These are phyloP conservation scores for Colletotrichum costaricense DNA, from an alignment of 2,329 filamentous ascomycete species.

Conservation along the genomic window DNA sequence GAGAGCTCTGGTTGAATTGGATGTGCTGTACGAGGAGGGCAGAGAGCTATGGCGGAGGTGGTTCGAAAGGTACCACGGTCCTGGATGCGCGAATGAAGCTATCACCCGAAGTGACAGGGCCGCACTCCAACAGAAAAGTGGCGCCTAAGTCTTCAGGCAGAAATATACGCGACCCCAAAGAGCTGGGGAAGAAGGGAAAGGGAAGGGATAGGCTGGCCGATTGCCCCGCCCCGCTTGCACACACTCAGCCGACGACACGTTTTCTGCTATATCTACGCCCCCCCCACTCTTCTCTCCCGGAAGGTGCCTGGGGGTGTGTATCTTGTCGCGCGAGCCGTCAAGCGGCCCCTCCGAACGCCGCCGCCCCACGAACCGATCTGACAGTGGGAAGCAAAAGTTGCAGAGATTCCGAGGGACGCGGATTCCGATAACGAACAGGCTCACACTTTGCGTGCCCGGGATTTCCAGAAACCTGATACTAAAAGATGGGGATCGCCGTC, in stretches of 20 bases:
- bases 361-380: conserved; percentile 21
- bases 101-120: conserved; percentile 17
- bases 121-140: neutral
- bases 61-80: conserved; percentile 4
- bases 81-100: conserved; percentile 27
- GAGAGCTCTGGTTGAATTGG: neutral
- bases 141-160: conserved; percentile 11
- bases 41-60: neutral
- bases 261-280: neutral
- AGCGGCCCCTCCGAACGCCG: conserved; percentile 22
- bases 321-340: conserved; percentile 3
- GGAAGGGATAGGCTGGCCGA: neutral
- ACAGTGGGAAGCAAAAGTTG: neutral
- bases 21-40: neutral
- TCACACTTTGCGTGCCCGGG: neutral
- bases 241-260: conserved; percentile 19
- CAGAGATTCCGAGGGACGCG: neutral
- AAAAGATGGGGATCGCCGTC: conserved; percentile 9
- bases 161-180: neutral
- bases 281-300: neutral
- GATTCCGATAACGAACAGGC: conserved; percentile 17
- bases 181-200: conserved; percentile 13
- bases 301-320: neutral
- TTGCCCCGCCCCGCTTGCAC: conserved; percentile 14
- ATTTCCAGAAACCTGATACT: conserved; percentile 14